These are phyloP conservation scores for Penicillium sp. DNA, from an alignment of 2,329 filamentous ascomycete species.

Conservation along the genomic window DNA sequence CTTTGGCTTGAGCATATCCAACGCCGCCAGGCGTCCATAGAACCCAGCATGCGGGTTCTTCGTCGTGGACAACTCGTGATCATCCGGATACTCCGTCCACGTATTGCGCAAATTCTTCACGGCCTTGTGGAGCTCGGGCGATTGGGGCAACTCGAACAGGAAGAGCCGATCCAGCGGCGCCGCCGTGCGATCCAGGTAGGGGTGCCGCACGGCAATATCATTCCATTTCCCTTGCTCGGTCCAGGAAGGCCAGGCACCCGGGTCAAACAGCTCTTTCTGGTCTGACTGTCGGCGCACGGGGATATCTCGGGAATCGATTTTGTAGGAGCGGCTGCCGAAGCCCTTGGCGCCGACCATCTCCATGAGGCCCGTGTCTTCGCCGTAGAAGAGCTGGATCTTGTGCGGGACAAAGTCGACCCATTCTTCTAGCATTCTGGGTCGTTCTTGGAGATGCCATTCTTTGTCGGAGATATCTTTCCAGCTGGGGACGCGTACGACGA, in stretches of 20 bases:
- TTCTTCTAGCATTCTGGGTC: constrained; percentile 52
- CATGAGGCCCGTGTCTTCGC: constrained; percentile 44
- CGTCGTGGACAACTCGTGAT: constrained; percentile 13
- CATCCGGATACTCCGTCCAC: constrained; percentile 14
- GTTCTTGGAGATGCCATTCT: constrained; percentile 35
- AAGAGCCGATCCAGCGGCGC: constrained; percentile 19
- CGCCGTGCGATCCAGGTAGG: constrained; percentile 10
- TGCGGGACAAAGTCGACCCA: constrained; percentile 52
- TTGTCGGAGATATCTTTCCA: constrained; percentile 18
- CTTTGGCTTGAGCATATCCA: constrained; percentile 16
- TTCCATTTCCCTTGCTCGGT: constrained; percentile 17
- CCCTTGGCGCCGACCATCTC: constrained; percentile 34
- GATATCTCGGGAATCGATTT: not conserved
- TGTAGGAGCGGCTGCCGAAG: constrained; percentile 19
- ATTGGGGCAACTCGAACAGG: constrained; percentile 9
- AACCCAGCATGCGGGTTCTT: constrained; percentile 20
- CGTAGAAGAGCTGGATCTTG: constrained; percentile 35
- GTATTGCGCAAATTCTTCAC: constrained; percentile 20
- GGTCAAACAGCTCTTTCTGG: constrained; percentile 15
- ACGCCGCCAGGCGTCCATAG: constrained; percentile 21
- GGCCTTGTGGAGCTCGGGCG: constrained; percentile 2
- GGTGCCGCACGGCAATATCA: constrained; percentile 9
- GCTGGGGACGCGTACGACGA: constrained; percentile 1
- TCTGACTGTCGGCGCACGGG: constrained; percentile 15
- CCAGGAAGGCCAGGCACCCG: not conserved